Percentiles rank a stretch among this genome's conserved stretches.
These are phyloP conservation scores for Boletus mariae DNA, from an alignment of 1,284 basidiomycete genomes.

Conservation along the genomic window DNA sequence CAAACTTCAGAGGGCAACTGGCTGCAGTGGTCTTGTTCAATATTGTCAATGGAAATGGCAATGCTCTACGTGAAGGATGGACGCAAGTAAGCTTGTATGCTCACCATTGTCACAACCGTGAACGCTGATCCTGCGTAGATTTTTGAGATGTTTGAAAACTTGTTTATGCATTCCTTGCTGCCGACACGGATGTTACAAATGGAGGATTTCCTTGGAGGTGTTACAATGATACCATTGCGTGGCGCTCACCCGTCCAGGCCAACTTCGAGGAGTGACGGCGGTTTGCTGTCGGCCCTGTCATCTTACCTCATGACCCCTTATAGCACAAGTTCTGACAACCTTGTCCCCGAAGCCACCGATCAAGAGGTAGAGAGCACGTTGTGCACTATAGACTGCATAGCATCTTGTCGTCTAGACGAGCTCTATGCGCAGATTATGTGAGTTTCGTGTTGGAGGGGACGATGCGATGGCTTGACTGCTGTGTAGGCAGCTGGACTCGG, in stretches of 20 bases:
- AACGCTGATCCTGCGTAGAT: slow-evolving; percentile 51
- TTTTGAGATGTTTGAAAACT: slow-evolving; percentile 96
- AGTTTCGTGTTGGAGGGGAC: slow-evolving; percentile 31
- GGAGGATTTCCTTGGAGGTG: slow-evolving; percentile 93
- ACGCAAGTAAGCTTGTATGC: slow-evolving; percentile 56
- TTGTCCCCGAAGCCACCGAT: slow-evolving; percentile 81
- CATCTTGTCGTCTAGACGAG: slow-evolving; percentile 91
- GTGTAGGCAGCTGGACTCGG: slow-evolving; percentile 67
- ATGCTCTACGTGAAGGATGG: slow-evolving; percentile 93
- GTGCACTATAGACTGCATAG: slow-evolving; percentile 93
- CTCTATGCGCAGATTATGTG: slow-evolving; percentile 91
- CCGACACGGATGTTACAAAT: slow-evolving; percentile 89
- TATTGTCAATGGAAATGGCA: slow-evolving; percentile 96
- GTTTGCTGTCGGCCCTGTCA: slow-evolving; percentile 89
- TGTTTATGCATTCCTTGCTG: slow-evolving; percentile 91
- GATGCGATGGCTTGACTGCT: slow-evolving; percentile 12
- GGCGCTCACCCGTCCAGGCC: slow-evolving; percentile 67
- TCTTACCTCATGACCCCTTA: slow-evolving; percentile 98
- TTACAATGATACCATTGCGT: slow-evolving; percentile 84
- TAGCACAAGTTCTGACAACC: slow-evolving; percentile 61
- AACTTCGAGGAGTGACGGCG: slow-evolving; percentile 75
- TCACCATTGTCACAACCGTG: not conserved
- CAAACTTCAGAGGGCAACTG: slow-evolving; percentile 93
- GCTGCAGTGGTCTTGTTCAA: slow-evolving; percentile 98
- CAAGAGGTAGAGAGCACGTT: slow-evolving; percentile 92